These are phyloP conservation scores for Melocanna baccifera DNA, from an alignment of 176 grass and related monocot genomes.

Conservation along the genomic window DNA sequence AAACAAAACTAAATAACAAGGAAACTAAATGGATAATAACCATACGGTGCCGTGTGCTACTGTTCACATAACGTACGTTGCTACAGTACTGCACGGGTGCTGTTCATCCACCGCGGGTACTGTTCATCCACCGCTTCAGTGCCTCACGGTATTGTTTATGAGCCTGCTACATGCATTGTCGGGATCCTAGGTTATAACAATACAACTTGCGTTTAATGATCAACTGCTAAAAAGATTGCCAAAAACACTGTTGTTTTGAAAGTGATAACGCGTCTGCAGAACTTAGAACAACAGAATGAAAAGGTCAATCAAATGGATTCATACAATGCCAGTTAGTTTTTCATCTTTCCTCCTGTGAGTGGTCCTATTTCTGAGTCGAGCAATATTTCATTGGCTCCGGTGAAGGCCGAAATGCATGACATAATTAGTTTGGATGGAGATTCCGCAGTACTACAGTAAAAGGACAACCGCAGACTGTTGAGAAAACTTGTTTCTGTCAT, in stretches of 20 bases:
- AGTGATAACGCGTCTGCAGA: neutral
- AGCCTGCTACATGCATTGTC: no score
- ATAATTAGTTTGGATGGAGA: neutral
- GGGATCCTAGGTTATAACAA: no score
- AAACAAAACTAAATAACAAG: no score
- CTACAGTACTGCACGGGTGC: no score
- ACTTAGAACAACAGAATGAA: neutral
- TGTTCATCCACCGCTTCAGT: no score
- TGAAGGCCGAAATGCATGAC: conserved; percentile 11
- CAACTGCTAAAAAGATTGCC: neutral
- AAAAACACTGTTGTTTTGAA: neutral
- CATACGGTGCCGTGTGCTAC: no score
- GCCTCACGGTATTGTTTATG: no score
- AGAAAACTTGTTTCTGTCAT: neutral
- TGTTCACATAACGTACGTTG: no score
- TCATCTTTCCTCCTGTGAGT: neutral
- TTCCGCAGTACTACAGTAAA: neutral
- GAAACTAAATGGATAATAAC: no score
- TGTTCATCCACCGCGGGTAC: no score
- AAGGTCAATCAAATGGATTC: neutral
- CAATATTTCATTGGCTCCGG: conserved; percentile 48
- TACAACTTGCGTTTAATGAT: neutral
- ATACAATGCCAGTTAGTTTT: neutral
- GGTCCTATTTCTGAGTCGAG: neutral
- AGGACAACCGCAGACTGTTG: neutral